Conservation (phyloP, 371 early-diverging fungal species). For the Coemansia sp. region DNA sequence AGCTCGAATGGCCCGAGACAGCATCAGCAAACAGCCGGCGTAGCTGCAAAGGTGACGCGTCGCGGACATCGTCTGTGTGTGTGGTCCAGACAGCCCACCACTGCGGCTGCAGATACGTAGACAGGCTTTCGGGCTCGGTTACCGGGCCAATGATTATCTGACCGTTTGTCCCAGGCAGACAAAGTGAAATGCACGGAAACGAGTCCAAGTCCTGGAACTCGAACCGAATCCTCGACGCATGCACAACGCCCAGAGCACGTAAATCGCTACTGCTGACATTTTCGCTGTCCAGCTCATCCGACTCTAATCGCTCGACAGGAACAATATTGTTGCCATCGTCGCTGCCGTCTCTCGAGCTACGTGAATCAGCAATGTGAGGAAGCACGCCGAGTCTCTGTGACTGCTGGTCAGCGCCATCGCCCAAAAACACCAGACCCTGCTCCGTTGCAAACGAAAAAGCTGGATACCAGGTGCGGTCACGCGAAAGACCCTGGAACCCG, state of each 20-base stretch:
- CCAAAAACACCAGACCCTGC: slow-evolving; percentile 47
- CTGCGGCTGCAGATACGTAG: slow-evolving; percentile 44
- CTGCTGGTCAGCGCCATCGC: slow-evolving; percentile 16
- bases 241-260: slow-evolving; percentile 17
- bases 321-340: background rate
- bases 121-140: slow-evolving; percentile 20
- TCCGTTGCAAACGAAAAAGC: slow-evolving; percentile 47
- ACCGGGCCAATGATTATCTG: slow-evolving; percentile 35
- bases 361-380: background rate
- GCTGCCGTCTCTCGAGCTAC: background rate
- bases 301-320: background rate
- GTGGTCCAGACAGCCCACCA: slow-evolving; percentile 42
- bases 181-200: slow-evolving; percentile 30
- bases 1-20: background rate
- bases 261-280: background rate
- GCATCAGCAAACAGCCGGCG: slow-evolving; percentile 14
- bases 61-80: slow-evolving; percentile 3
- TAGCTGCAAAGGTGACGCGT: slow-evolving; percentile 15
- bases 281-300: background rate
- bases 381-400: background rate
- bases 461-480: slow-evolving; percentile 50
- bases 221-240: slow-evolving; percentile 28
- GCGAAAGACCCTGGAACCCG: slow-evolving; percentile 37
- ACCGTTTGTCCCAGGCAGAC: slow-evolving; percentile 22
- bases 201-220: slow-evolving; percentile 45